Evolutionary conservation across 495 filamentous ascomycete species (phyloP), one percentile per base, ranked within the genome.

Genomic region (Penicillium steckii): DNA sequence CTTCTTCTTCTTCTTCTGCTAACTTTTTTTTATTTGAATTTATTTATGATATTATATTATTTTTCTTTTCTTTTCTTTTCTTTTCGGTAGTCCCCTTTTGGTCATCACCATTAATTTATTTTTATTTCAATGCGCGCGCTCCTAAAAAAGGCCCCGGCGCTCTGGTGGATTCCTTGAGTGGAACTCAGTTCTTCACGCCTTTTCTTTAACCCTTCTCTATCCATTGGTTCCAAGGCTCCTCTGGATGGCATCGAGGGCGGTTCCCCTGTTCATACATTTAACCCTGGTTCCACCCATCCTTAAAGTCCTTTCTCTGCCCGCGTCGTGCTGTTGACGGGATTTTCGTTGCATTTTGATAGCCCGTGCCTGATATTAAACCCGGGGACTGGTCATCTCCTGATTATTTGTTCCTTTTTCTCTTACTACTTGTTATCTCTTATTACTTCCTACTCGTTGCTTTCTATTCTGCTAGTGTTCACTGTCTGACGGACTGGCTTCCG

Each of bases 251-350:
- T 53, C 51, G 46, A 64, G 29, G 44, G 52, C 55, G 55, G 51
- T 43, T 59, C 56, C 51, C 53, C 50, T 51, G 49, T 55, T 58
- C 55, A 50, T 49, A 45, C 17, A 19, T 23, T 21, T n/a, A 37
- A 48, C 43, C 49, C 52, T 46, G 46, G 58, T 55, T 51, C 50
- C 52, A 56, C 55, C 46, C 23, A 38, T 50, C 30, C 48, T 61
- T 53, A 64, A 61, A 56, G 44, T 50, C 54, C 50, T 48, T 53
- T 25, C 26, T 35, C 48, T 46, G 35, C 35, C 48, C 50, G 48
- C 37, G 32, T 49, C 26, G 15, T 51, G 43, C 22, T 55, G 45
- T 7, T 23, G 52, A 51, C 43, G 40, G 17, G 44, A 54, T 61
- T 54, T 53, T 32, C 57, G 53, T 50, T 48, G 30, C 55, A 52